Evolutionary conservation across 176 grass and related monocot species (phyloP), one percentile per base, ranked within the genome.

Genomic region (Metroxylon sagu): DNA sequence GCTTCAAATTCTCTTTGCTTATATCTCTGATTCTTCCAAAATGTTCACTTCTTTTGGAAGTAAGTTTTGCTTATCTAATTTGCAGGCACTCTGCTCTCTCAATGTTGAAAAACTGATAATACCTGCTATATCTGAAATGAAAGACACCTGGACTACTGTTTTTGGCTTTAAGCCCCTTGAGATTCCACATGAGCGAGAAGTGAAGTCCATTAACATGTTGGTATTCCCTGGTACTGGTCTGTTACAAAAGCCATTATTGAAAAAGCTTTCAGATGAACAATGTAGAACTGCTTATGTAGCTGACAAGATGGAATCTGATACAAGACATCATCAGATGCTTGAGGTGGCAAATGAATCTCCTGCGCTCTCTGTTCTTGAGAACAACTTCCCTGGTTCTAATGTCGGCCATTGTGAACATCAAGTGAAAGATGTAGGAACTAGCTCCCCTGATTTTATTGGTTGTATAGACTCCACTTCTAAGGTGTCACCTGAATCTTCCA

Each of bases 121-220:
- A 82, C 76, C 86, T 18, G 77, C 91, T 26, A 89, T 88, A 71
- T 77, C 86, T 49, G 86, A 96, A 81, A 59, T 96, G 77, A 80
- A 90, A 68, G 80, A 86, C 57, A 90, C 83, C 51, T 96, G 91
- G 91, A 90, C 68, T 72, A 73, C 59, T 59, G 78, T 84, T 74
- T 96, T 96, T 83, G 83, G 86, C 68, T 96, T 96, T 69, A 87
- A 77, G 55, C 65, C 83, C 73, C 65, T 96, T 65, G 71, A 72
- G 54, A 72, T 18, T 74, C 71, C 66, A 31, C 80, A 82, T 56
- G 86, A 74, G 77, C 59, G 76, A 77, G 85, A 72, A 70, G 59
- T 77, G 3, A 81, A 79, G 67, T 85, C 58, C n/a, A 14, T 82
- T 17, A 96, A 88, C 79, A 67, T 96, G 21, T 75, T 90, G 59